phyloP scores from a whole-genome alignment of 331 rosid species.

The Quercus tomentella region DNA sequence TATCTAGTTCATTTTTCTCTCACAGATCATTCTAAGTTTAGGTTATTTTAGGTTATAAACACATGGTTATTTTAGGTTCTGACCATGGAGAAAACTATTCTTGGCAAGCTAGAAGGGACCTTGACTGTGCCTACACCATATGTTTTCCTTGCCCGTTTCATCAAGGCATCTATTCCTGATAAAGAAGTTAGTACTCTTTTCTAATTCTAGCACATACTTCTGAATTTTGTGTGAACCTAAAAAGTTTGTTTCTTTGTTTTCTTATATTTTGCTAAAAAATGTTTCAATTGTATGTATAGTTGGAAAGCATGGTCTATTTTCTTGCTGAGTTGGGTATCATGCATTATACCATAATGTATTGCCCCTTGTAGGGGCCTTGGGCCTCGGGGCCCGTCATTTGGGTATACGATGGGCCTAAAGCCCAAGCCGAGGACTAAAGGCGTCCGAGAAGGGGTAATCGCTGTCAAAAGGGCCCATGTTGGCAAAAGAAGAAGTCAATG shows the following conservation, averaged over 20 bases:
- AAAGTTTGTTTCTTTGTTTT: not conserved
- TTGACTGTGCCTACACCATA: conserved; percentile 83
- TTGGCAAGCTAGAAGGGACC: conserved; percentile 76
- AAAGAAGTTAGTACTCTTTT: conserved; percentile 25
- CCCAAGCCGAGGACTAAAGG: too few species aligned
- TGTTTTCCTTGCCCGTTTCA: conserved; percentile 75
- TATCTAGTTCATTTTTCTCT: too few species aligned
- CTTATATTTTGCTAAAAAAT: not conserved
- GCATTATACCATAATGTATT: conserved; percentile 62
- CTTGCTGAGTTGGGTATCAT: conserved; percentile 69
- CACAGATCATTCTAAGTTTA: too few species aligned
- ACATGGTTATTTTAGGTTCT: too few species aligned
- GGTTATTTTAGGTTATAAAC: too few species aligned
- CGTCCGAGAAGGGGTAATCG: too few species aligned
- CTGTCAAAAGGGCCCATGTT: too few species aligned
- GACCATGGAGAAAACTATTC: conserved; percentile 68
- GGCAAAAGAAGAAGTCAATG: too few species aligned
- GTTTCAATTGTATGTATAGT: conserved; percentile 14
- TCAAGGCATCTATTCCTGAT: conserved; percentile 66
- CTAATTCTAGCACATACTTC: not conserved
- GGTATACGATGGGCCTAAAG: too few species aligned
- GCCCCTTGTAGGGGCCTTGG: too few species aligned
- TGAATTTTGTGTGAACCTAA: not conserved
- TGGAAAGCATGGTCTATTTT: conserved; percentile 64
- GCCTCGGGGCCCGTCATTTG: too few species aligned